phyloP scores from a whole-genome alignment of 306 rosid genomes.

The Castanospermum australe region DNA sequence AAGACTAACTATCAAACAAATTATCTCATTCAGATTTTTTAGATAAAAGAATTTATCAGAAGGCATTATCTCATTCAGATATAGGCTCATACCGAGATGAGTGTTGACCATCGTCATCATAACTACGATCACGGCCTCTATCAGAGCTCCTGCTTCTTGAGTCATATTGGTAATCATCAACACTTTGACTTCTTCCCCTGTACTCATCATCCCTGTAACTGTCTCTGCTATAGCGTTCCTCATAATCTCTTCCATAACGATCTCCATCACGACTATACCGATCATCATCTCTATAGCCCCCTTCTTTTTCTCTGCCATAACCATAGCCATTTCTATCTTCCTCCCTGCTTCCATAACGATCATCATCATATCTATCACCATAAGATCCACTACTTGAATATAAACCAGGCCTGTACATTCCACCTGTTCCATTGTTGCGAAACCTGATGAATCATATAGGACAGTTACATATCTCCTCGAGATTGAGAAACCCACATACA shows the following conservation, averaged over 20 bases:
- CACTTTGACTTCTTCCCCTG: slow-evolving; percentile 77
- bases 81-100: slow-evolving; percentile 72
- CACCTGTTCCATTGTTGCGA: slow-evolving; percentile 62
- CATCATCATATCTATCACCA: slow-evolving; percentile 82
- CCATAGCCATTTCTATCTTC: slow-evolving; percentile 71
- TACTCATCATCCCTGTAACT: slow-evolving; percentile 79
- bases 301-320: slow-evolving; percentile 83
- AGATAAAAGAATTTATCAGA: not conserved
- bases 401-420: slow-evolving; percentile 82
- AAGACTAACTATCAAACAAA: not conserved
- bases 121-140: slow-evolving; percentile 53
- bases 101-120: slow-evolving; percentile 82
- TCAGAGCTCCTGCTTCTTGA: slow-evolving; percentile 85
- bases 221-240: slow-evolving; percentile 74
- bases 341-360: slow-evolving; percentile 71
- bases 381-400: slow-evolving; percentile 52
- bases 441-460: slow-evolving; percentile 58
- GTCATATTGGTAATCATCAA: slow-evolving; percentile 62
- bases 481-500: slow-evolving; percentile 10
- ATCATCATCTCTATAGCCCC: slow-evolving; percentile 81
- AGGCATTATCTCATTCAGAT: not conserved
- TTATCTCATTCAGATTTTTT: not conserved
- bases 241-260: slow-evolving; percentile 77
- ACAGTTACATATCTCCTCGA: slow-evolving; percentile 21
- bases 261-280: slow-evolving; percentile 79